These are phyloP conservation scores for Cinchona pubescens DNA, from an alignment of 257 asterid genomes.

Conservation along the genomic window DNA sequence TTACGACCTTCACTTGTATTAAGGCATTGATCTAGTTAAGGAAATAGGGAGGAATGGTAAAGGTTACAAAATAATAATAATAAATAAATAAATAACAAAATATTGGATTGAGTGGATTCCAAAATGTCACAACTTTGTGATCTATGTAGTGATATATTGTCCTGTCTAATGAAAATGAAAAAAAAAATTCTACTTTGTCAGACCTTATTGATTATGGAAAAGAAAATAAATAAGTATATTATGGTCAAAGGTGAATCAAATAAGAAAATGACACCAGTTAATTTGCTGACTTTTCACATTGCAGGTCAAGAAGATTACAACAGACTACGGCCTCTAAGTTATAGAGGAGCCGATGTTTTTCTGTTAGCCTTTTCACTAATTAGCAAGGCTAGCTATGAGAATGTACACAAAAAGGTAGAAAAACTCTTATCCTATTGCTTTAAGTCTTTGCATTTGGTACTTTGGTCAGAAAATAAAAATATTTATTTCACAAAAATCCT, in stretches of 20 bases:
- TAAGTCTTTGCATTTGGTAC: background rate
- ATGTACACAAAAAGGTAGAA: constrained; percentile 66
- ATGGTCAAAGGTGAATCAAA: background rate
- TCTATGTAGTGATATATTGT: too few relatives aligned
- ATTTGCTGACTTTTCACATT: background rate
- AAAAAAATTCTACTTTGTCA: too few relatives aligned
- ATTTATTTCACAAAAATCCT: too few relatives aligned
- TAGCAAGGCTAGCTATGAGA: constrained; percentile 89
- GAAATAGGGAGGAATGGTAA: too few relatives aligned
- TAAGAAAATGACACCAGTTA: background rate
- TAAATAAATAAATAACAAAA: too few relatives aligned
- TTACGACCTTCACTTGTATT: too few relatives aligned
- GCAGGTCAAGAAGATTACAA: constrained; percentile 92
- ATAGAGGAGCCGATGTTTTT: constrained; percentile 88
- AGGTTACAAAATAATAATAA: too few relatives aligned
- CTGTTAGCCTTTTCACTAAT: constrained; percentile 69
- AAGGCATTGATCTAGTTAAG: too few relatives aligned
- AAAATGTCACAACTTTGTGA: too few relatives aligned
- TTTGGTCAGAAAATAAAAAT: background rate
- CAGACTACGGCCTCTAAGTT: constrained; percentile 78
- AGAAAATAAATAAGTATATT: background rate
- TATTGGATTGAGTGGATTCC: too few relatives aligned
- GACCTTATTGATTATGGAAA: too few relatives aligned
- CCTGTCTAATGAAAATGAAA: too few relatives aligned
- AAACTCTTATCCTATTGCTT: background rate